Evolutionary conservation across 805 yeast species (phyloP).

Genomic region (Saturnispora besseyi): DNA sequence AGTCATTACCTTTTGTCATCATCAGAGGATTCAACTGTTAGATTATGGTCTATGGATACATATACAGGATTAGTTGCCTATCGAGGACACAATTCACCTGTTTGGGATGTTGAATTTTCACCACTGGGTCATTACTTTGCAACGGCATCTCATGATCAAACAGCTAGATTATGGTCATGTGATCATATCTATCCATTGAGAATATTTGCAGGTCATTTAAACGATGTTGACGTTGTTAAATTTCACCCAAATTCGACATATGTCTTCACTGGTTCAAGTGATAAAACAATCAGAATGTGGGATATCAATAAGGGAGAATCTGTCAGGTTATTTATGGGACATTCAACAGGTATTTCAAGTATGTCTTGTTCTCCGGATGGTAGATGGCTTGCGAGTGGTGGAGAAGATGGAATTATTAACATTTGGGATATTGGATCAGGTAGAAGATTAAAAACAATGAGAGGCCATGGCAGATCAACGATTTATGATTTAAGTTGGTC

Average conservation of each 20-base stretch:
- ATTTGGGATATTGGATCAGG: slow-evolving; percentile 96
- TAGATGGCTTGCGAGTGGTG: slow-evolving; percentile 65
- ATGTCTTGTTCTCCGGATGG: slow-evolving; percentile 95
- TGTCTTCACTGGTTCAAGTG: slow-evolving; percentile 90
- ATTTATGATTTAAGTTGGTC: slow-evolving; percentile 80
- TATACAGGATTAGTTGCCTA: slow-evolving; percentile 85
- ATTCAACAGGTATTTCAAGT: slow-evolving; percentile 78
- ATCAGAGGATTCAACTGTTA: slow-evolving; percentile 86
- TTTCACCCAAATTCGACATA: slow-evolving; percentile 97
- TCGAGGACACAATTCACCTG: slow-evolving; percentile 92
- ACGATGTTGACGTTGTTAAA: slow-evolving; percentile 89
- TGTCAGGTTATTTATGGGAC: slow-evolving; percentile 88
- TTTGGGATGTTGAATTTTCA: slow-evolving; percentile 94
- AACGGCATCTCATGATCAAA: slow-evolving; percentile 96
- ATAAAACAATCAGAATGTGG: slow-evolving; percentile 97
- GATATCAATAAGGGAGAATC: slow-evolving; percentile 82
- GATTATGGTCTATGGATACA: slow-evolving; percentile 92
- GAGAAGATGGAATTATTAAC: slow-evolving; percentile 64
- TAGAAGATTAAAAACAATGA: slow-evolving; percentile 77
- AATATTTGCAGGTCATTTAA: slow-evolving; percentile 93
- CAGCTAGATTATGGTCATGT: slow-evolving; percentile 96
- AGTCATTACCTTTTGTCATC: slow-evolving; percentile 69
- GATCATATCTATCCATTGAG: slow-evolving; percentile 95
- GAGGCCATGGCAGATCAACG: slow-evolving; percentile 86
- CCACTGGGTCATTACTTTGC: slow-evolving; percentile 97